Evolutionary conservation across 768 basidiomycete species (phyloP), one percentile per base, ranked within the genome.

Genomic region (Amanita muscaria): DNA sequence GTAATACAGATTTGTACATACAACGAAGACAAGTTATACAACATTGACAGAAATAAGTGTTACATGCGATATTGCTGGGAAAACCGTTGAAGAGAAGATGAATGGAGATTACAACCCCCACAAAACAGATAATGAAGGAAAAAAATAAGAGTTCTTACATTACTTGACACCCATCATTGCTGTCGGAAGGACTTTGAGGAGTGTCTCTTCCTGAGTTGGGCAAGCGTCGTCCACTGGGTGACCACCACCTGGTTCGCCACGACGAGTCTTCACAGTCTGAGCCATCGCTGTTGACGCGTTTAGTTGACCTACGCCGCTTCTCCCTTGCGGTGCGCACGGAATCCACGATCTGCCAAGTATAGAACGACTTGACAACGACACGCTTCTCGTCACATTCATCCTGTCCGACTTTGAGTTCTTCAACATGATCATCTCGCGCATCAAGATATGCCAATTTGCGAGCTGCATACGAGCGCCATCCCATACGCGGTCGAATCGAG

Each of bases 271-370:
- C 47, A 39, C 49, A 42, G 46, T 63, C 33, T 59, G 62, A 42
- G 63, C 68, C 36, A 68, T 74, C 36, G 11, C 59, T 65, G 3
- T 60, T 61, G 44, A 76, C 65, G 56, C 70, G 68, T 42, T 66
- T 64, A 40, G 53, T 54, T 33, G 68, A 53, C 61, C 77, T 85
- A 47, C 77, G 72, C 50, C 77, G 68, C 66, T 78, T 83, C 69
- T 81, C 82, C 56, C 83, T 69, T 42, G 70, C 73, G 25, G 70
- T 65, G 47, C 72, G 70, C 38, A 89, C 87, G 0, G 79, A 77
- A 57, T 90, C 88, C 29, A 91, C 87, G 8, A 76, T 83, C 68
- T 89, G 84, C 84, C 85, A 88, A 39, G 82, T 79, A 60, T 85
- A 83, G 60, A 89, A 92, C 19, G 83, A 79, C 73, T 89, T 89